phyloP scores from a whole-genome alignment of 371 early-diverging fungal species.

The Entomophthora muscae region DNA sequence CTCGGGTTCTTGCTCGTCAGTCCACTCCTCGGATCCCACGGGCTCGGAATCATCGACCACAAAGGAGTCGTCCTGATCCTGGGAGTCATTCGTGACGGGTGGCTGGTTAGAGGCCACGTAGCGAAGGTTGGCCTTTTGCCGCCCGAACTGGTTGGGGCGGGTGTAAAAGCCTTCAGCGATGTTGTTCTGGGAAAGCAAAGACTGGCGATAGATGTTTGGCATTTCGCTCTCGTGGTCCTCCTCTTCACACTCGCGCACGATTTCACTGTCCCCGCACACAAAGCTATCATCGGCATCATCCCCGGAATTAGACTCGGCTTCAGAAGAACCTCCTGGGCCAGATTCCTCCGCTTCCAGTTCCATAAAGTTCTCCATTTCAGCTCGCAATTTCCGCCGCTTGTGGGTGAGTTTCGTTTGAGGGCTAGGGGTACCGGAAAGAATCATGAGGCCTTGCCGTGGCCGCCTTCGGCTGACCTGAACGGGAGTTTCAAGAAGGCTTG shows the following conservation, averaged over 20 bases:
- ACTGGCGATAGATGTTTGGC: background rate
- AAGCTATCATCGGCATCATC: background rate
- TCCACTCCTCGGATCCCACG: background rate
- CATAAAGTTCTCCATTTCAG: background rate
- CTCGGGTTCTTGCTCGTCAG: background rate
- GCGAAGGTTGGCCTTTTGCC: background rate
- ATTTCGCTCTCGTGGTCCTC: background rate
- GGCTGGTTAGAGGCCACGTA: background rate
- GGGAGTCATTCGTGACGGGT: background rate
- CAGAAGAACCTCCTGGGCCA: background rate
- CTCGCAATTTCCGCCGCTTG: background rate
- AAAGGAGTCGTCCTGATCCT: background rate
- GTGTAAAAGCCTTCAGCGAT: background rate
- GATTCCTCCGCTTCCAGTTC: background rate
- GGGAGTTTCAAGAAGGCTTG: no score
- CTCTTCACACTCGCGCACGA: background rate
- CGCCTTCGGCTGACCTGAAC: background rate
- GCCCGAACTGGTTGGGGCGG: background rate
- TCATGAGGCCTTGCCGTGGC: background rate
- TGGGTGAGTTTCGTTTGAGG: background rate
- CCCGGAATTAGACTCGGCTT: background rate
- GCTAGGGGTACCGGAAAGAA: background rate
- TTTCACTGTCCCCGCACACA: background rate
- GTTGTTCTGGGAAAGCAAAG: background rate
- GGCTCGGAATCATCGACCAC: background rate